Base-by-base conservation (phyloP, 2,329 filamentous ascomycete genomes). In the Triangularia verruculosa region DNA sequence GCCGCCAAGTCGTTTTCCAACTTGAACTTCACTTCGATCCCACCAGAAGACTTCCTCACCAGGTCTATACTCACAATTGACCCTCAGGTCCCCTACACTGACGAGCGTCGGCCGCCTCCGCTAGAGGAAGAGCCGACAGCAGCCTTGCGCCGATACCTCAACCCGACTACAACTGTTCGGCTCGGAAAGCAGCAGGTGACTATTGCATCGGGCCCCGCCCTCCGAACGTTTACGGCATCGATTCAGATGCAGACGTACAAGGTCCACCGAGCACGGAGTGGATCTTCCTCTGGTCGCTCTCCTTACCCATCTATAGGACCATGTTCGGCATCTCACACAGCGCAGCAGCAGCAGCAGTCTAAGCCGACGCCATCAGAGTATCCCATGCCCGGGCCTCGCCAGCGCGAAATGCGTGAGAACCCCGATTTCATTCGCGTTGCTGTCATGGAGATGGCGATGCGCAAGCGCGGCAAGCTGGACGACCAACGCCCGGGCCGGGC, bases 231-330 rank as follows among this genome's bases (percentile, higher is more conserved):
- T 70, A 88, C 86, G 13, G 86, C 87, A 25, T 89, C 87, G 1
- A 89, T 90, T 64, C 87, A 89, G 72, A 89, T 90, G 87, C 86
- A 89, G 71, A 90, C 87, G 0, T 90, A 90, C 78, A 86, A 86
- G 71, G 80, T 86, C 32, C 82, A 82, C 70, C 80, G 80, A 34
- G 81, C 80, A 27, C 79, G 77, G 65, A 77, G 76, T 59, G 69
- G 74, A 43, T 70, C 76, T 22, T 65, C 73, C n/a, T 69, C 59
- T 11, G 64, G 73, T 34, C 67, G 72, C 62, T 69, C 58, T 17
- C 69, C 63, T 59, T 72, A 67, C 63, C 71, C 63, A 32, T 71
- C 70, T n/a, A 66, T 66, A 15, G 75, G 75, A 57, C 66, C 74
- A 20, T 70, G 75, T 8, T 66, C 66, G 7, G 47, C 63, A 27